phyloP scores from a whole-genome alignment of 1,139 yeast genomes.

The Chernovozyma aurita region DNA sequence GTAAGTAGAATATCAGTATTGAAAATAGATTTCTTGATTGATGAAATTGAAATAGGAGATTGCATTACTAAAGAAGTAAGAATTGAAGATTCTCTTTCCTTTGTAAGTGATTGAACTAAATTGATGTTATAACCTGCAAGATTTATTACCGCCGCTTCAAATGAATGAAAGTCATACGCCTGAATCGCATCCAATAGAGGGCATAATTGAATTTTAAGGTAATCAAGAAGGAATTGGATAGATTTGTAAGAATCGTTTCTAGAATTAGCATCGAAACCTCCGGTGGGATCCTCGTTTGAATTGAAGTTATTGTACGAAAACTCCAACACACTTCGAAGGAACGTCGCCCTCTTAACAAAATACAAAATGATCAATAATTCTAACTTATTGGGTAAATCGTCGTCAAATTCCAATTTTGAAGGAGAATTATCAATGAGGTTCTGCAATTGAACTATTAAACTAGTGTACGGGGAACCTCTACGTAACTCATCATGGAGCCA shows the following conservation, averaged over 20 bases:
- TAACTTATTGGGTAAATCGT: neutral
- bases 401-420: neutral
- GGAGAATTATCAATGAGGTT: neutral
- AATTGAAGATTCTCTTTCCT: slow-evolving; percentile 26
- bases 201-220: slow-evolving; percentile 22
- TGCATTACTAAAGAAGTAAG: slow-evolving; percentile 20
- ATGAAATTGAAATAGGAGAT: slow-evolving; percentile 12
- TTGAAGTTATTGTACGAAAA: slow-evolving; percentile 3
- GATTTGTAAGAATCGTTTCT: neutral
- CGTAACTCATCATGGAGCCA: neutral
- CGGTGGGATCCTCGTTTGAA: too few species aligned
- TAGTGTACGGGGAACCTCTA: slow-evolving; percentile 2
- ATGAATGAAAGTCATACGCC: slow-evolving; percentile 1
- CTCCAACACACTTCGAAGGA: slow-evolving; percentile 16
- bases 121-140: neutral
- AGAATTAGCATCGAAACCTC: slow-evolving; percentile 5
- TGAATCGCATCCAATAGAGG: slow-evolving; percentile 25
- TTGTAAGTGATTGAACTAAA: slow-evolving; percentile 13
- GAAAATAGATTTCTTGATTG: neutral
- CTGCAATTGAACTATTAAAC: slow-evolving; percentile 2
- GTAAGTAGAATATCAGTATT: neutral
- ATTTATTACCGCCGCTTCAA: neutral
- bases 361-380: slow-evolving; percentile 18
- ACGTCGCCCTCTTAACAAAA: slow-evolving; percentile 22
- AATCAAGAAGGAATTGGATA: slow-evolving; percentile 1